Base-by-base conservation (phyloP, 2,329 filamentous ascomycete species). In the Penicillium vulpinum region DNA sequence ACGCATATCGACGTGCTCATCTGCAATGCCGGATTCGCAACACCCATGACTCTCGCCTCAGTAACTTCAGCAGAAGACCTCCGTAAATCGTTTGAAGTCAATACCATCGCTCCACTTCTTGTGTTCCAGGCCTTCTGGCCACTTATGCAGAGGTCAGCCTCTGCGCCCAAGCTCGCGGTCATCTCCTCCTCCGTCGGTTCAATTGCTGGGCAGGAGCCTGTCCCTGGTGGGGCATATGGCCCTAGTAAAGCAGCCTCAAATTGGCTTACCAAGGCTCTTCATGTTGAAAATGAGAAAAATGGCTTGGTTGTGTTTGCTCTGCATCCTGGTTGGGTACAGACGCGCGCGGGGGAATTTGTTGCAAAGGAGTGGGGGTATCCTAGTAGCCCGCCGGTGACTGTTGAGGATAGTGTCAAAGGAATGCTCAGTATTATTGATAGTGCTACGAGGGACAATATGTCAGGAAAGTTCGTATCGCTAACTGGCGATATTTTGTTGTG, bases 31-130 rank as follows among this genome's bases (percentile, higher is more conserved):
- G 70, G 59, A 52, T 68, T 83, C 56, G 80, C 82, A 4, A 79
- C 80, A n/a, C 84, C 85, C 82, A 86, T 87, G 62, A 78, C 81
- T 5, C 83, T 83, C 18, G 79, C 82, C 22, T 82, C 83, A 26
- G 21, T 40, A 7, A 66, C 59, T 3, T 40, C 62, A 2, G 59
- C 62, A 5, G 55, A 62, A 15, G 62, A 61, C 8, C 57, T 69
- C 8, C 62, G 54, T 6, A 21, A 41, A 5, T 56, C 50, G 22
- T 63, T 69, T 35, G 57, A 64, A 38, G 53, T 62, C 26, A 70
- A 70, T 56, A 71, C 77, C 0, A 70, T 79, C 22, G 74, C 70
- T 1, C 75, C 76, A 0, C 59, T 70, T 3, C 45, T 63, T 8
- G 43, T 64, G 5, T 67, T 68, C 51, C 63, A 67, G 35, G 66